Base-by-base conservation (phyloP, 495 filamentous ascomycete species). In the Penicillium steckii region DNA sequence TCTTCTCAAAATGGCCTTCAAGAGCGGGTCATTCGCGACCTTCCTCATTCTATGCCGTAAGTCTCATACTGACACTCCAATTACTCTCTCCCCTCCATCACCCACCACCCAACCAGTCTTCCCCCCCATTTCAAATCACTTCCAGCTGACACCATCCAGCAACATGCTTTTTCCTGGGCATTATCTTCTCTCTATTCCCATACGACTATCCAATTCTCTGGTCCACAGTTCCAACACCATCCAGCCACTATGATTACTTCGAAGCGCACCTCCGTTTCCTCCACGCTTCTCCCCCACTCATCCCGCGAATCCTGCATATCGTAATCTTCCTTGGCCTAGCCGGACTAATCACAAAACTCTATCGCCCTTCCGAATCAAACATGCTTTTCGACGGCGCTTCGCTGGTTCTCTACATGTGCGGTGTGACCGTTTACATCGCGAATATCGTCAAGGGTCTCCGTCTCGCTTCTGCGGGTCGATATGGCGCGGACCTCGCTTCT, bases 201-300 rank as follows among this genome's bases (percentile, higher is more conserved):
- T 97, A 97, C 80, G 94, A 98, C 82, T 96, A 92, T 78, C 90
- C 92, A 44, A 87, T 97, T 52, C 89, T 98, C 29, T 98, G 94
- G 94, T 86, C 88, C 26, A 80, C 83, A 5, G 75, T 76, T 41
- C 76, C 80, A 0, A 82, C 86, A 29, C 75, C 82, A 8, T 57
- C 73, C 13, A 67, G 78, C n/a, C 89, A 87, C 80, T 88, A 84
- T 67, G 80, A 85, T 68, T 82, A 87, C 64, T 79, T 96, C 26
- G 93, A 97, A 73, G 78, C 79, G 15, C 94, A 98, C 78, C 85
- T 97, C 19, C 81, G 80, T 38, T 88, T 95, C 71, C 73, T 98
- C 38, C 86, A 95, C 73, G 81, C 84, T 55, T 89, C 92, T 3
- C 94, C 94, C 3, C 89, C 90, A 0, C 80, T 97, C 21, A 95